Percentiles rank a stretch among this genome's conserved stretches.
phyloP scores from a whole-genome alignment of 805 yeast species.

The Schwanniomyces polymorphus region DNA sequence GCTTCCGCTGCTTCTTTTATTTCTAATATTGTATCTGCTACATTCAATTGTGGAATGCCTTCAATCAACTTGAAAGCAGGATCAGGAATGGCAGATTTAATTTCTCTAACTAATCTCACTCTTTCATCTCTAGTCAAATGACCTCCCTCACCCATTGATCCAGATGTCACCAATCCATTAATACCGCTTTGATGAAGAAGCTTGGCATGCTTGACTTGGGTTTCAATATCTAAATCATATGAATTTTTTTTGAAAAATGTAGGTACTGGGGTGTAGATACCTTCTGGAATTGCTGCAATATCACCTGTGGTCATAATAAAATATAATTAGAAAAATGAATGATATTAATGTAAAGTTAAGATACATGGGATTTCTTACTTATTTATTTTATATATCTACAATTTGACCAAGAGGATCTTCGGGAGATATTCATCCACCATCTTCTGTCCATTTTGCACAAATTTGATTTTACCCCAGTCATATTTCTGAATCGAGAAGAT shows the following conservation, averaged over 20 bases:
- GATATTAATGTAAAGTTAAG: neutral
- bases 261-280: constrained; percentile 31
- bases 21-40: constrained; percentile 25
- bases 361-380: neutral
- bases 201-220: constrained; percentile 31
- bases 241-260: constrained; percentile 22
- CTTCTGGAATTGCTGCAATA: constrained; percentile 11
- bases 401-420: neutral
- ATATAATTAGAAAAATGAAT: neutral
- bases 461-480: neutral
- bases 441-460: neutral
- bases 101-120: constrained; percentile 19
- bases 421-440: neutral
- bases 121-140: constrained; percentile 33
- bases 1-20: constrained; percentile 22
- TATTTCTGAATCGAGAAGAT: neutral
- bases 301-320: neutral
- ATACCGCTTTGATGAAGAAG: constrained; percentile 26
- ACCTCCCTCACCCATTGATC: constrained; percentile 41
- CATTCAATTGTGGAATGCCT: constrained; percentile 27
- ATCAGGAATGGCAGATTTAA: constrained; percentile 31
- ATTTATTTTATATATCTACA: neutral
- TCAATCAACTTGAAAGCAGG: constrained; percentile 29
- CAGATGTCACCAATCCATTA: constrained; percentile 35
- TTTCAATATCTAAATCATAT: constrained; percentile 17